Percentiles rank a stretch among this genome's conserved stretches.
These are phyloP conservation scores for Rhodotorula taiwanensis DNA, from an alignment of 768 basidiomycete genomes.

Conservation along the genomic window DNA sequence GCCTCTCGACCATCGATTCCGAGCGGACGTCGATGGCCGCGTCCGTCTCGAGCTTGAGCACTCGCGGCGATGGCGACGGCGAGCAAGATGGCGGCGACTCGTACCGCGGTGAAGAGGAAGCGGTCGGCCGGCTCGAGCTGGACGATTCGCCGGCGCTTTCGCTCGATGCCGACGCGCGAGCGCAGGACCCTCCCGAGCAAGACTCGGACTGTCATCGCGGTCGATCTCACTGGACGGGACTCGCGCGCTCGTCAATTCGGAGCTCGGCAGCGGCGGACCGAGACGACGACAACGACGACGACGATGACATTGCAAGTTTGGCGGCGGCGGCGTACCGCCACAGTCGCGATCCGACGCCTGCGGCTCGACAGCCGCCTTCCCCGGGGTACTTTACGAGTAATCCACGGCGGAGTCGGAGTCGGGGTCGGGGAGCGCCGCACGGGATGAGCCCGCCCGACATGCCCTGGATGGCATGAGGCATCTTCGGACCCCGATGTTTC, in stretches of 20 bases:
- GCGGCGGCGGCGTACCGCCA: neutral
- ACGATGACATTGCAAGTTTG: neutral
- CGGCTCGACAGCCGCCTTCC: neutral
- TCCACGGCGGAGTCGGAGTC: neutral
- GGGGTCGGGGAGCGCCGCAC: neutral
- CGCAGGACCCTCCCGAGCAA: no score
- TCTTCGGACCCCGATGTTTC: no score
- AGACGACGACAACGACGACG: neutral
- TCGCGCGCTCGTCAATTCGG: no score
- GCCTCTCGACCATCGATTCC: neutral
- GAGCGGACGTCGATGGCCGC: neutral
- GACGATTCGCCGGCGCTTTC: constrained; percentile 3
- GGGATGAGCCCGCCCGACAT: constrained; percentile 8
- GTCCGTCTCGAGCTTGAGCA: constrained; percentile 9
- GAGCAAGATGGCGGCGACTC: neutral
- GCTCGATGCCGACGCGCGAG: no score
- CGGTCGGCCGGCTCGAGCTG: constrained; percentile 29
- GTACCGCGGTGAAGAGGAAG: constrained; percentile 14
- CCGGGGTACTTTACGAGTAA: constrained; percentile 15
- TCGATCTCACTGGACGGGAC: neutral
- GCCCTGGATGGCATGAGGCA: constrained; percentile 14
- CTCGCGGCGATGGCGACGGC: neutral
- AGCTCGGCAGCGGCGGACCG: no score
- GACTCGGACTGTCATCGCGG: neutral
- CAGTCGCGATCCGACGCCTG: constrained; percentile 19